Conservation (phyloP, 1,139 yeast genomes). For the Meyerozyma carpophila region DNA sequence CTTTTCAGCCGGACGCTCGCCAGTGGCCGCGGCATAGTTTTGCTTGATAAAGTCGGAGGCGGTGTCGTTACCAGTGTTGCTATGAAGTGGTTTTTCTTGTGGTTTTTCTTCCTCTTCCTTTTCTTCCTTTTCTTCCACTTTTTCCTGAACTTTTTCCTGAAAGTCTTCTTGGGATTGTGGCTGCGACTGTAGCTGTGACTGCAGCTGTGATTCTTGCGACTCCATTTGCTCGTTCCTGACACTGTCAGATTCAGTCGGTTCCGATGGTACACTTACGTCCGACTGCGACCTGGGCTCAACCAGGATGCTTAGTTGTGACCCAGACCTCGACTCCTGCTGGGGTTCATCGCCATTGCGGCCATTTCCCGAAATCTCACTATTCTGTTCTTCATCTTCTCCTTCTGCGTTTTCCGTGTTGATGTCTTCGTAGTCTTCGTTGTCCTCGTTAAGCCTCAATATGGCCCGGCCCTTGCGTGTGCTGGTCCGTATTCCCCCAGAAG, state of each 20-base stretch:
- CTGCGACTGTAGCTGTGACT: neutral
- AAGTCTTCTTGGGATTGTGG: neutral
- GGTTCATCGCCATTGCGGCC: neutral
- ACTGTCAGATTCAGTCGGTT: neutral
- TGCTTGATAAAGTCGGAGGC: too few species aligned
- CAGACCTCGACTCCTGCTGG: neutral
- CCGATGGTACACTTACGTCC: neutral
- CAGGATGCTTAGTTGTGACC: neutral
- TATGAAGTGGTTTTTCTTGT: too few species aligned
- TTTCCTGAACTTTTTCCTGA: too few species aligned
- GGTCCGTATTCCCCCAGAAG: constrained; percentile 9
- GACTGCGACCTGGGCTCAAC: neutral
- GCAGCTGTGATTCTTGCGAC: too few species aligned
- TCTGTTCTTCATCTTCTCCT: neutral
- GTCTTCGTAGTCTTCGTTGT: constrained; percentile 11
- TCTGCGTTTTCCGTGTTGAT: constrained; percentile 4
- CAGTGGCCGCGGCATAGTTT: too few species aligned
- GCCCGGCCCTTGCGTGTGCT: constrained; percentile 38
- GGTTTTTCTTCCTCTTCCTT: too few species aligned
- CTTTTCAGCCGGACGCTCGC: too few species aligned
- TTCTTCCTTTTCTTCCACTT: too few species aligned
- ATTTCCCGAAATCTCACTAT: neutral
- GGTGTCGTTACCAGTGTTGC: too few species aligned
- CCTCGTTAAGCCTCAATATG: constrained; percentile 30
- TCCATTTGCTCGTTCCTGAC: too few species aligned